phyloP scores from a whole-genome alignment of 2,329 filamentous ascomycete species.

The Aspergillus fructus region DNA sequence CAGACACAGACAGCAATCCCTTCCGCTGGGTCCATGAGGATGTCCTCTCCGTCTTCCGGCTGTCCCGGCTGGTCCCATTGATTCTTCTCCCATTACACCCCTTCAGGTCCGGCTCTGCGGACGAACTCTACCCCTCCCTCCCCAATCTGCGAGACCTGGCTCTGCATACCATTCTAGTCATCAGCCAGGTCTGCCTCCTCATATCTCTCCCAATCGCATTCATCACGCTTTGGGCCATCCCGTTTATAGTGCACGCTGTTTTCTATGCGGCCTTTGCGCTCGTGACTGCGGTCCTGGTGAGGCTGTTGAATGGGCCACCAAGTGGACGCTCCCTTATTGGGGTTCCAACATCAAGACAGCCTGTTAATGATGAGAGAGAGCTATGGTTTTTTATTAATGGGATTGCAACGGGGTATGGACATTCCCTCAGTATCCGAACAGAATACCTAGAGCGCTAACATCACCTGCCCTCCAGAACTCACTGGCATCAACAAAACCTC shows the following conservation, averaged over 20 bases:
- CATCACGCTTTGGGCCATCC: not conserved
- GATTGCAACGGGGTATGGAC: conserved; percentile 1
- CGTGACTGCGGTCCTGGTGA: not conserved
- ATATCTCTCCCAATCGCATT: not conserved
- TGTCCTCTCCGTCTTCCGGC: not conserved
- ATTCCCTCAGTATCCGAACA: too few species aligned
- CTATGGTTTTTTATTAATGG: conserved; percentile 8
- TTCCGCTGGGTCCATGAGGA: not conserved
- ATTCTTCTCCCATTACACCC: not conserved
- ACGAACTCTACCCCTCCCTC: conserved; percentile 1
- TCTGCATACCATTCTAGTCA: not conserved
- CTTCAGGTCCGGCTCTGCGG: not conserved
- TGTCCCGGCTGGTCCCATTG: not conserved
- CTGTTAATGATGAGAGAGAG: not conserved
- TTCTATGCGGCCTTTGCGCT: not conserved
- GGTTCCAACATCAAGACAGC: not conserved
- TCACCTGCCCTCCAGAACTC: not conserved
- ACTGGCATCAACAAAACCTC: conserved; percentile 6
- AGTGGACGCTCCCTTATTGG: not conserved
- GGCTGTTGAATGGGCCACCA: not conserved
- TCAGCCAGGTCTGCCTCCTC: not conserved
- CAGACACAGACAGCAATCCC: conserved; percentile 2
- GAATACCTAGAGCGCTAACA: too few species aligned
- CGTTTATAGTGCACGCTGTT: not conserved
- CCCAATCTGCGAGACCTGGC: not conserved